A percentile compares a stretch with the other conserved stretches of the same genome.
These are phyloP conservation scores for Kluyveromyces starmeri DNA, from an alignment of 805 yeast genomes.

Conservation along the genomic window DNA sequence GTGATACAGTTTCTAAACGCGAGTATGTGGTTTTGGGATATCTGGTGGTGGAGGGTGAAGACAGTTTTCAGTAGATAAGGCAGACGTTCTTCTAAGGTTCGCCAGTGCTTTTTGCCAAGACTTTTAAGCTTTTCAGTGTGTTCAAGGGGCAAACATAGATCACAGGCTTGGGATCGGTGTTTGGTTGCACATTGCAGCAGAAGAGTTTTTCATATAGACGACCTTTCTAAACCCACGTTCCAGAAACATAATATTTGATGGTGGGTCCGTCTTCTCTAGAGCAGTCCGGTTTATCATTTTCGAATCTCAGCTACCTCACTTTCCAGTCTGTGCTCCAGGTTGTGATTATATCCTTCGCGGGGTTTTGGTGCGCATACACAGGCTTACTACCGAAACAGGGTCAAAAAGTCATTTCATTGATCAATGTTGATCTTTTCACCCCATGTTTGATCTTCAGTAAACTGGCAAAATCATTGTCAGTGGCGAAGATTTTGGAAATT, in stretches of 20 bases:
- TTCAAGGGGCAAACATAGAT: too few relatives aligned
- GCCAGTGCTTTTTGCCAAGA: too few relatives aligned
- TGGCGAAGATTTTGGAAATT: slow-evolving; percentile 71
- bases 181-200: too few relatives aligned
- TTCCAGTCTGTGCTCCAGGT: slow-evolving; percentile 90
- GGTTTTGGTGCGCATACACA: slow-evolving; percentile 71
- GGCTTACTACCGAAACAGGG: slow-evolving; percentile 62
- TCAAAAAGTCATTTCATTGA: slow-evolving; percentile 66
- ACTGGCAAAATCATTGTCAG: slow-evolving; percentile 54
- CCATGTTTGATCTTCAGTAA: slow-evolving; percentile 92
- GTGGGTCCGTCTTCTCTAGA: slow-evolving; percentile 6
- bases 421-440: slow-evolving; percentile 88
- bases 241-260: slow-evolving; percentile 6
- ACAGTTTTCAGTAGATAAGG: too few relatives aligned
- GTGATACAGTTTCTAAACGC: too few relatives aligned
- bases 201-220: too few relatives aligned
- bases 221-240: too few relatives aligned
- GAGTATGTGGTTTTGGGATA: too few relatives aligned
- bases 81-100: too few relatives aligned
- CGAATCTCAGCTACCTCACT: slow-evolving; percentile 48
- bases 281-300: slow-evolving; percentile 21
- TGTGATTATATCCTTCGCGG: slow-evolving; percentile 75
- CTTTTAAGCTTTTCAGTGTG: too few relatives aligned
- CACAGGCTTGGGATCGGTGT: too few relatives aligned
- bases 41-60: too few relatives aligned